Conservation (phyloP, 2,329 filamentous ascomycete species). For the Claviceps cyperi region DNA sequence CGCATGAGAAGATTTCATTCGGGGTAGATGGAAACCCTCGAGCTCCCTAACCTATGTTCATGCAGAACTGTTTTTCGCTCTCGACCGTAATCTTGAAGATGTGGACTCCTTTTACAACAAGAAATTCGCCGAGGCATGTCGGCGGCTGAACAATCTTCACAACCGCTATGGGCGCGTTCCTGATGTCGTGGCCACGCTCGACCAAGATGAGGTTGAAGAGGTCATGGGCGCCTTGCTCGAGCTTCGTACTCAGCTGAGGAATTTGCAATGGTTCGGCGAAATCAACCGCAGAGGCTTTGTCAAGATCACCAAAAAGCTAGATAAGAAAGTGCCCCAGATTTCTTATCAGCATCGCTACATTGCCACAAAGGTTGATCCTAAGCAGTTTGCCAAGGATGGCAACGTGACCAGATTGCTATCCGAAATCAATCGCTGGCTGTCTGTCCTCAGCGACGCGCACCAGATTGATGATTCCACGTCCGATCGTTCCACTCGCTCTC, state of each 20-base stretch:
- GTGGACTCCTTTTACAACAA: constrained; percentile 96
- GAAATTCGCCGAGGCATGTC: constrained; percentile 72
- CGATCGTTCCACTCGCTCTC: constrained; percentile 57
- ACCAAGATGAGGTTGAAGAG: constrained; percentile 82
- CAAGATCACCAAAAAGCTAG: constrained; percentile 97
- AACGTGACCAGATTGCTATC: constrained; percentile 32
- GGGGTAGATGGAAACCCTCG: constrained; percentile 11
- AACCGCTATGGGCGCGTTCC: constrained; percentile 70
- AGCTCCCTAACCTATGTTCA: constrained; percentile 17
- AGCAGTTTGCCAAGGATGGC: constrained; percentile 67
- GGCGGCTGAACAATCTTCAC: constrained; percentile 72
- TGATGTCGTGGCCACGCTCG: constrained; percentile 56
- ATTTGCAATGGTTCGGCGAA: constrained; percentile 94
- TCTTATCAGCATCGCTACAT: constrained; percentile 76
- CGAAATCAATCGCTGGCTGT: constrained; percentile 84
- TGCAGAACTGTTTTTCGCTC: constrained; percentile 87
- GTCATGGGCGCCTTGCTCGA: constrained; percentile 82
- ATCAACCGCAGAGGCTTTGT: constrained; percentile 90
- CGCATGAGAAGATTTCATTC: constrained; percentile 9
- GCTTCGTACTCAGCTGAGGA: constrained; percentile 71
- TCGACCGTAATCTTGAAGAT: constrained; percentile 94
- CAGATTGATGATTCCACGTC: constrained; percentile 62
- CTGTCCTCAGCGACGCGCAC: constrained; percentile 63
- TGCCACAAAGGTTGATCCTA: constrained; percentile 77
- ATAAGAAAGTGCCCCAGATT: constrained; percentile 75